Base-by-base conservation (phyloP, 2,329 filamentous ascomycete genomes). In the Aspergillus calidoustus region DNA sequence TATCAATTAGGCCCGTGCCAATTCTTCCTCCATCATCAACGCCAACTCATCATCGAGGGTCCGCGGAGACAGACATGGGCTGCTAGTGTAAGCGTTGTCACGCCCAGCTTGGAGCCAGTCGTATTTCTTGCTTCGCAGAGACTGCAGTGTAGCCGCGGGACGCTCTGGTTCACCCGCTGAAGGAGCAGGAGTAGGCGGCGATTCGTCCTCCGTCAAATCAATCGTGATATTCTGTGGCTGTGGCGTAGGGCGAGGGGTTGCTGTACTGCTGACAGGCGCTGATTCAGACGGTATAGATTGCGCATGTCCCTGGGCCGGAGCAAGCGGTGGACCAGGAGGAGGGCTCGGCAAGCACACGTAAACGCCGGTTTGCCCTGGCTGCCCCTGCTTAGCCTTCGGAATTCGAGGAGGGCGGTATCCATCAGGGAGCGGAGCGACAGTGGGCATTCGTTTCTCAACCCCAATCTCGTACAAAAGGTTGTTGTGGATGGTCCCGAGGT, bases 51-150 rank as follows among this genome's bases (percentile, higher is more conserved):
- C 72, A 46, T 71, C 65, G 3, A 62, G 38, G 54, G 54, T 25
- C 19, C 28, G 22, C 17, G 47, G 23, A 22, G 38, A 19, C 13
- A 9, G 4, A 7, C 4, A 31, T 17, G 15, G 23, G 23, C 7
- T 15, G 7, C 5, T 34, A n/a, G 22, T 11, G 7, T 13, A 15
- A 9, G n/a, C 17, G 38, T 58, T 52, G 23, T 47, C 34, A 4
- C 47, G 34, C 28, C 44, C 52, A 50, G 56, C 61, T 41, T 61
- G 62, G 5, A 77, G 68, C 75, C 74, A 77, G 15, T 52, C 28
- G 54, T 76, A 75, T 28, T 69, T 63, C 53, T 77, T 77, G 28
- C 66, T 68, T 50, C 67, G 70, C 54, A 77, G 64, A 6, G 67
- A 61, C 8, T 62, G 64, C n/a, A 69, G 67, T 30, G 74, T 66